Base-by-base conservation (phyloP, 768 basidiomycete genomes). In the Russula lepida region DNA sequence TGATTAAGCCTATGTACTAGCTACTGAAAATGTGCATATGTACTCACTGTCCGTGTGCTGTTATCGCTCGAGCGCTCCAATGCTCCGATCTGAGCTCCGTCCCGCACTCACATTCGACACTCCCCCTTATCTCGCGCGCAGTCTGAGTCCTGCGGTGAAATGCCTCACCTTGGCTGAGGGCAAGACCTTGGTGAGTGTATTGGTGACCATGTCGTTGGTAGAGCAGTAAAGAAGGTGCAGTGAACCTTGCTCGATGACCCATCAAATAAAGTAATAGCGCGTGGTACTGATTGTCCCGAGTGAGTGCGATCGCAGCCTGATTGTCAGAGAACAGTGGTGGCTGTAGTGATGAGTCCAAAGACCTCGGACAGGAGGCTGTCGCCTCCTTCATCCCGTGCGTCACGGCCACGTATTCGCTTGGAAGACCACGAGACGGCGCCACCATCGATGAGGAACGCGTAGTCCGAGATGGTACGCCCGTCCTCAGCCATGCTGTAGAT, bases 361-460 rank as follows among this genome's bases (percentile, higher is more conserved):
- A n/a, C 32, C 4, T 43, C 41, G 8, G 41, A 19, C 4, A 46
- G 44, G 44, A 46, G 21, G 12, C 44, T 46, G 44, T 9, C 6
- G 8, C 44, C 44, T 46, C 44, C 44, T 46, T 46, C 44, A 46
- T 23, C 6, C 44, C 21, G 3, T 46, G n/a, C 6, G 44, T 35
- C 2, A 68, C 63, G 0, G 76, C 76, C 19, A 78, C 70, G 65
- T 77, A 80, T 69, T 81, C 79, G 0, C 51, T 73, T 70, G 0
- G 74, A 73, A 27, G 66, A 67, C 79, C 80, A 82, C 4, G 70
- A 64, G 9, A 81, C 67, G 21, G 44, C 21, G 13, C 44, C 11
- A 21, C 44, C 21, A 9, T 46, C 23, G 44, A 46, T 46, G 8
- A 46, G 44, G 46, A 72, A 37, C 3, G 37, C 37, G 13, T 37